Base-by-base conservation (phyloP, 2,329 filamentous ascomycete species). In the Pestalotiopsis sp. region DNA sequence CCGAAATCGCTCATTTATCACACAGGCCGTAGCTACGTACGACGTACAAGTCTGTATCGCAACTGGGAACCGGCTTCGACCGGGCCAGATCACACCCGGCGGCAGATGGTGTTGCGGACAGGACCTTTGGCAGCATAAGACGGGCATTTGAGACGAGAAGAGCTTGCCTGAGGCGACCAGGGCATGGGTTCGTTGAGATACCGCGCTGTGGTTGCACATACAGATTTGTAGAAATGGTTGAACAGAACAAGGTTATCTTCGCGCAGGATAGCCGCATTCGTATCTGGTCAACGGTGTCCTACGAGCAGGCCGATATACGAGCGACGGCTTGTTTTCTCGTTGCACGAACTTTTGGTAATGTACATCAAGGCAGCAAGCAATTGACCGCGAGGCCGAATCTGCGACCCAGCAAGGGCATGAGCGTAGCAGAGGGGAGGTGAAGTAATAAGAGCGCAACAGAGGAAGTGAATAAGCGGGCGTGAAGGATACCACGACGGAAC, bases 191-290 rank as follows among this genome's bases (percentile, higher is more conserved):
- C 57, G 23, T 59, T 12, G 13, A 27, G 11, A 17, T 27, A 23
- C 23, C 23, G 57, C 23, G 9, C 23, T 59, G 23, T 13, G 57
- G 57, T 59, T 17, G 57, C 23, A 27, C 57, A 36, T 27, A 59
- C 23, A 40, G 12, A 36, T n/a, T 62, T 36, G 31, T 36, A 36
- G 58, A 12, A 31, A 58, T 17, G 17, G 11, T 20, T 17, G 31
- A 40, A 14, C 27, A 40, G 31, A 62, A 62, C 27, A 62, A 62
- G 59, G 59, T 62, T 62, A 62, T 60, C 12, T 40, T 40, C 9
- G 25, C 27, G 59, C 59, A 62, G 59, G 27, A 62, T n/a, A 40
- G 25, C 27, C 59, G 59, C 59, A 62, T 62, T 62, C 27, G 59
- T 40, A 38, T 62, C n/a, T 62, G 25, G 14, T 14, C 9, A 59